Conservation (phyloP, 163 green algal species). For the Trebouxia gelatinosa region DNA sequence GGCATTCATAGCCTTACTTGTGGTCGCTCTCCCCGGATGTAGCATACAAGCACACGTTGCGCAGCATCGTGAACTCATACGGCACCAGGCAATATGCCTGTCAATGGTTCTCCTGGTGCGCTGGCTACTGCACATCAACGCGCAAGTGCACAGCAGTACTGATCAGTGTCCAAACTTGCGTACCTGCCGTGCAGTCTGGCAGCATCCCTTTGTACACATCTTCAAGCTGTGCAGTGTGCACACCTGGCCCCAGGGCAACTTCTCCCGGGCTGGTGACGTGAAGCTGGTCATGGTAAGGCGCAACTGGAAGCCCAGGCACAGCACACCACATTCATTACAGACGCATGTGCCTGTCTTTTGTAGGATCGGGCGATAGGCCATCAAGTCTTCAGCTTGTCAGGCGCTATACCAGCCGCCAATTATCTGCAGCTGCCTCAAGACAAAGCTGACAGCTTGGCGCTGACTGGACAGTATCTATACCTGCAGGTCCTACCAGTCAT, state of each 20-base stretch:
- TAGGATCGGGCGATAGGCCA: constrained; percentile 69
- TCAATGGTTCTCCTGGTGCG: too few relatives aligned
- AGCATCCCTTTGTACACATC: constrained; percentile 63
- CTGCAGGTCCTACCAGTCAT: constrained; percentile 45
- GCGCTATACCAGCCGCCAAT: constrained; percentile 65
- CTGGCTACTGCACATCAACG: too few relatives aligned
- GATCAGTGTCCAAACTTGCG: too few relatives aligned
- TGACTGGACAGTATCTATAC: constrained; percentile 70
- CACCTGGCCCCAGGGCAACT: constrained; percentile 39
- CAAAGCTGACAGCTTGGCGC: constrained; percentile 45
- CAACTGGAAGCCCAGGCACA: not conserved
- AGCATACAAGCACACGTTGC: too few relatives aligned
- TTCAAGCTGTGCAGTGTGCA: constrained; percentile 67
- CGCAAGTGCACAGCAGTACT: too few relatives aligned
- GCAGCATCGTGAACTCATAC: too few relatives aligned
- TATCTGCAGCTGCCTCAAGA: constrained; percentile 58
- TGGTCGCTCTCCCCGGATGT: too few relatives aligned
- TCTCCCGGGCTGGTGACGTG: constrained; percentile 37
- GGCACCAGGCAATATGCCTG: too few relatives aligned
- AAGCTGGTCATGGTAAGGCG: constrained; percentile 37
- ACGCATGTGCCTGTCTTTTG: not conserved
- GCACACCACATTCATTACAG: not conserved
- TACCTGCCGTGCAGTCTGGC: constrained; percentile 32
- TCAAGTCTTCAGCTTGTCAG: constrained; percentile 60
- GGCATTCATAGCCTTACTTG: too few relatives aligned